Percentiles rank a stretch among this genome's conserved stretches.
These are phyloP conservation scores for Cucurbitaria berberidis DNA, from an alignment of 2,329 filamentous ascomycete genomes.

Conservation along the genomic window DNA sequence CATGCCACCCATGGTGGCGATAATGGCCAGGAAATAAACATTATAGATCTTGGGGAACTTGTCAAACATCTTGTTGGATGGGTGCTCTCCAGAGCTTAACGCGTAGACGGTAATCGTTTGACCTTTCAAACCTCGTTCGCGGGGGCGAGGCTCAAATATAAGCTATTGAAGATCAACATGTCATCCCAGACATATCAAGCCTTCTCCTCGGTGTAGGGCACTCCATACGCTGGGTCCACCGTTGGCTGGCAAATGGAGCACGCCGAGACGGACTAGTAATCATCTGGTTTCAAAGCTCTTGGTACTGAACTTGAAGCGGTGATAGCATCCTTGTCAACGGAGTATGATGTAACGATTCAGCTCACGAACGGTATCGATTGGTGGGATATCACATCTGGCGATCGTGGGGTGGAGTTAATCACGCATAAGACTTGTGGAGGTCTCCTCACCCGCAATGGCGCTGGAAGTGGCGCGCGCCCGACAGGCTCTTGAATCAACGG, in stretches of 20 bases:
- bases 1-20: slow-evolving; percentile 61
- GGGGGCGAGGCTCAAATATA: slow-evolving; percentile 14
- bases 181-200: neutral
- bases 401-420: slow-evolving; percentile 13
- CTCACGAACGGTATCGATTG: slow-evolving; percentile 7
- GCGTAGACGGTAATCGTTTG: slow-evolving; percentile 5
- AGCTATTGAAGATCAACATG: slow-evolving; percentile 1
- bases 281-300: neutral
- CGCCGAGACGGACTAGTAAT: slow-evolving; percentile 6
- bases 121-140: slow-evolving; percentile 5
- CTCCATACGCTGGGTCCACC: slow-evolving; percentile 1
- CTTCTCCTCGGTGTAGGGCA: slow-evolving; percentile 4
- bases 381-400: slow-evolving; percentile 14
- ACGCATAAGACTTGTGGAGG: slow-evolving; percentile 13
- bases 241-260: slow-evolving; percentile 12
- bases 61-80: slow-evolving; percentile 35
- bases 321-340: slow-evolving; percentile 6
- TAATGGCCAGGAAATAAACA: slow-evolving; percentile 59
- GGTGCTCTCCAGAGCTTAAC: slow-evolving; percentile 14
- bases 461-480: slow-evolving; percentile 10
- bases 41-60: slow-evolving; percentile 59
- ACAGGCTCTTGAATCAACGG: neutral
- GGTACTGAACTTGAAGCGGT: no score
- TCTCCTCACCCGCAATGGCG: slow-evolving; percentile 17
- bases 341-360: slow-evolving; percentile 7